Percentiles rank a stretch among this genome's conserved stretches.
These are phyloP conservation scores for Colletotrichum sp. DNA, from an alignment of 2,329 filamentous ascomycete genomes.

Conservation along the genomic window DNA sequence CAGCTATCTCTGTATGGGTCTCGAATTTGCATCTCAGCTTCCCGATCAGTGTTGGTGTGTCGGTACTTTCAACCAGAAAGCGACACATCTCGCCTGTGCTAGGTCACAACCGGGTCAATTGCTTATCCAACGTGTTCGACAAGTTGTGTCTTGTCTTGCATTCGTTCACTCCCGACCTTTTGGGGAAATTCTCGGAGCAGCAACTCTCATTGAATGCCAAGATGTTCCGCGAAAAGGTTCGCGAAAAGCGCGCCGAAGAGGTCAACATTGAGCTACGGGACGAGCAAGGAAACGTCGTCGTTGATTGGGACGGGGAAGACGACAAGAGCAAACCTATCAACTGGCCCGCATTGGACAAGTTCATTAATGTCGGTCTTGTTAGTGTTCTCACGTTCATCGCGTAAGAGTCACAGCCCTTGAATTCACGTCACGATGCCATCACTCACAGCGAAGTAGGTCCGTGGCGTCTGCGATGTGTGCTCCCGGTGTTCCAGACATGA, in stretches of 20 bases:
- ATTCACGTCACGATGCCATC: not conserved
- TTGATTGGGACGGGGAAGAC: slow-evolving; percentile 64
- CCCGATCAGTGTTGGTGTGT: not conserved
- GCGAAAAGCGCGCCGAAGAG: not conserved
- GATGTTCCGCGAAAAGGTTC: not conserved
- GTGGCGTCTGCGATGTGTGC: slow-evolving; percentile 58
- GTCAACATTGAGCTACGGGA: not conserved
- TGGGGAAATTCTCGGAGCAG: not conserved
- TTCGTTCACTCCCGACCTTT: rapidly evolving
- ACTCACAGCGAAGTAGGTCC: not conserved
- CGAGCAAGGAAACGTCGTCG: slow-evolving; percentile 23
- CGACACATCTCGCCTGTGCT: not conserved
- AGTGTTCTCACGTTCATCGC: slow-evolving; percentile 53
- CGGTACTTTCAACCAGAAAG: not conserved
- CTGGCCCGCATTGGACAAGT: not conserved
- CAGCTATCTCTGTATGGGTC: not conserved
- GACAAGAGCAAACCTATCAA: slow-evolving; percentile 61
- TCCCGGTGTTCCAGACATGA: slow-evolving; percentile 56
- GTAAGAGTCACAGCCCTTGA: slow-evolving; percentile 21
- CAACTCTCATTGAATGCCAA: not conserved
- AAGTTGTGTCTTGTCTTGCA: not conserved
- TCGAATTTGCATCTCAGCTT: not conserved
- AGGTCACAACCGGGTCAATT: not conserved
- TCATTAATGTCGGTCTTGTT: not conserved
- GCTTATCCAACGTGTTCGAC: not conserved